Evolutionary conservation across 768 basidiomycete genomes (phyloP), one percentile per base, ranked within the genome.

Genomic region (Candolleomyces eurysporus): DNA sequence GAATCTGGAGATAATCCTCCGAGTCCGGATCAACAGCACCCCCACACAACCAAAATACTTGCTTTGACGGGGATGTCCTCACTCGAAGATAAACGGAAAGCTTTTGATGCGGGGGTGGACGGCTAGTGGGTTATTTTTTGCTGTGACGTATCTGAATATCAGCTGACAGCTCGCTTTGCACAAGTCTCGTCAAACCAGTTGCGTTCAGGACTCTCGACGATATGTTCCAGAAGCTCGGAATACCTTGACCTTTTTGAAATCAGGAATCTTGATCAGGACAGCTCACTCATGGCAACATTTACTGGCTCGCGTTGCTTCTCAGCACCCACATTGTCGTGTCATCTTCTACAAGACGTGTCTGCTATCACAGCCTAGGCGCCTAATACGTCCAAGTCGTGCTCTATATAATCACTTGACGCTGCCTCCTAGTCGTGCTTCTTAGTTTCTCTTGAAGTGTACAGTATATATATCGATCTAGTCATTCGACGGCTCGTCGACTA

Each of bases 61-160:
- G 96, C 95, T 4, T 76, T 98, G 60, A 97, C 95, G 0, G 96
- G 96, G 21, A 90, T 94, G 87, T 96, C 96, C 17, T 93, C 95
- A 8, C 74, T 91, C 5, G 96, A 97, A 70, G 94, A 98, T 72
- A 96, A 96, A 72, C 83, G 92, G 22, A 82, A 85, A 65, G 96
- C 96, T 0, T 96, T 96, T 64, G 89, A 92, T 49, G 92, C 91
- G 56, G 96, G 96, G 0, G 94, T 98, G 55, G 92, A 97, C 65
- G 95, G 96, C 76, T 96, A 96, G 94, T 96, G 69, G 65, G 92
- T 87, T n/a, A 8, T 49, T 36, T n/a, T 26, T 16, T 22, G 19
- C 32, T 13, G 17, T 8, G n/a, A 13, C 46, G 19, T 30, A 7
- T 14, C 5, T 26, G 16, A 11, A 30, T 31, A 3, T 45, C 16